Conservation (phyloP, 495 filamentous ascomycete species). For the Xylaria venustula region DNA sequence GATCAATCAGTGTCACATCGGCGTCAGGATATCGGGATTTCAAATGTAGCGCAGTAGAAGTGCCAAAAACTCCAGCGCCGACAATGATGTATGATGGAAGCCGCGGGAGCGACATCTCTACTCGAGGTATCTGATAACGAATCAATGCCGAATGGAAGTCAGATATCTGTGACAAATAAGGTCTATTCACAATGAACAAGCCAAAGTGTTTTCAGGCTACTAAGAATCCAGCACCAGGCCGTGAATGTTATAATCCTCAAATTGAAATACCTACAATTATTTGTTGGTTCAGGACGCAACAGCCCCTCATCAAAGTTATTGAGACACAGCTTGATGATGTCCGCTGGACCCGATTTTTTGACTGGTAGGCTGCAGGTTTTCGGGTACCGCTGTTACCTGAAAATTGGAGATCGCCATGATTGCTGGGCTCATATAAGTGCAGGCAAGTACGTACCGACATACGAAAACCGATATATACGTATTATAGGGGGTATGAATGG, state of each 20-base stretch:
- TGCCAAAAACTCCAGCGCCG: constrained; percentile 66
- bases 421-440: neutral
- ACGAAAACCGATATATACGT: too few relatives aligned
- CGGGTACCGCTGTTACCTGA: neutral
- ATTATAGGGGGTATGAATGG: too few relatives aligned
- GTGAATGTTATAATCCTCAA: neutral
- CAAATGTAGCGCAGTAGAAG: constrained; percentile 62
- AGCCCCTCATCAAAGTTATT: constrained; percentile 8
- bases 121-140: neutral
- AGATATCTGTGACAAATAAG: neutral
- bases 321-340: neutral
- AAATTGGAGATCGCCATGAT: neutral
- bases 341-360: neutral
- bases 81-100: constrained; percentile 55
- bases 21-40: constrained; percentile 49
- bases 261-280: neutral
- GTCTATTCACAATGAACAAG: neutral
- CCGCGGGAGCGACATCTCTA: constrained; percentile 16
- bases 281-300: too few relatives aligned
- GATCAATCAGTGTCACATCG: constrained; percentile 57
- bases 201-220: too few relatives aligned
- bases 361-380: neutral
- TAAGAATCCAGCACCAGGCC: too few relatives aligned
- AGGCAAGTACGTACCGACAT: neutral
- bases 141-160: neutral